Conservation (phyloP, 768 basidiomycete species). For the Kwoniella pini region DNA sequence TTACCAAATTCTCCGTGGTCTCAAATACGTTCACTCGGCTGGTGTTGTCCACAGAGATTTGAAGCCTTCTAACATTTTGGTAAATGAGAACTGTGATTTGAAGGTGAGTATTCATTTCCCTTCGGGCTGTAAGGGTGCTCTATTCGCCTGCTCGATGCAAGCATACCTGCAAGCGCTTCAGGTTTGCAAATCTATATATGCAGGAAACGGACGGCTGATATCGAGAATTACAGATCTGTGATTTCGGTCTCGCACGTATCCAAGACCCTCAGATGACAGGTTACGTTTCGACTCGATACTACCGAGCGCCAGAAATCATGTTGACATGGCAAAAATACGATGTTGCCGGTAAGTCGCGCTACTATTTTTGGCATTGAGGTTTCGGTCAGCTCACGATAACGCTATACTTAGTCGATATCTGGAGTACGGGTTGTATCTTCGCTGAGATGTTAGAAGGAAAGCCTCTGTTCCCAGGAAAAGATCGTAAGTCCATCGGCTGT, state of each 20-base stretch:
- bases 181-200: too few relatives aligned
- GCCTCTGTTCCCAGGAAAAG: slow-evolving; percentile 97
- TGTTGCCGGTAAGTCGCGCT: slow-evolving; percentile 70
- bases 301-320: slow-evolving; percentile 99
- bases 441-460: slow-evolving; percentile 99
- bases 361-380: too few relatives aligned
- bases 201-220: background rate
- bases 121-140: too few relatives aligned
- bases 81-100: slow-evolving; percentile 99
- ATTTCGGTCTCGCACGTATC: slow-evolving; percentile 96
- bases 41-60: slow-evolving; percentile 98
- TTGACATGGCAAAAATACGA: slow-evolving; percentile 99
- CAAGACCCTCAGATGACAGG: slow-evolving; percentile 99
- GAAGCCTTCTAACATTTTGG: slow-evolving; percentile 98
- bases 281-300: slow-evolving; percentile 98
- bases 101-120: too few relatives aligned
- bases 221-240: slow-evolving; percentile 75
- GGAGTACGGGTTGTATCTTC: slow-evolving; percentile 99
- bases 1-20: slow-evolving; percentile 95
- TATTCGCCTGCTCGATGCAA: too few relatives aligned
- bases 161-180: too few relatives aligned
- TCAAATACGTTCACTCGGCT: slow-evolving; percentile 99
- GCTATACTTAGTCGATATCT: slow-evolving; percentile 73
- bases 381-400: background rate
- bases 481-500: slow-evolving; percentile 68